Base-by-base conservation (phyloP, 1,284 basidiomycete genomes). In the Ceratobasidium sp. region DNA sequence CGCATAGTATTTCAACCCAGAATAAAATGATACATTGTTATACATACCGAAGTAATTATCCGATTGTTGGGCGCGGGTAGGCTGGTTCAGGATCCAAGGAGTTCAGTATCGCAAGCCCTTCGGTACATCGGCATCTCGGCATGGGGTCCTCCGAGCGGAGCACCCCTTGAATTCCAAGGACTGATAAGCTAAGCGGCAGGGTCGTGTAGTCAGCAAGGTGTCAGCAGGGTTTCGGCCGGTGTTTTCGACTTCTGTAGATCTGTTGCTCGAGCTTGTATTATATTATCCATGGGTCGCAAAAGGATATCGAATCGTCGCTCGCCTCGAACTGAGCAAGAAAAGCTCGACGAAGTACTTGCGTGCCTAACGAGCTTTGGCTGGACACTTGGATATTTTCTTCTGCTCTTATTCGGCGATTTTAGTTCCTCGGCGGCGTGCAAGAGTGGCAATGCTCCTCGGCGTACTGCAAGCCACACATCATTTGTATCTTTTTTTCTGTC, bases 341-440 rank as follows among this genome's bases (percentile, higher is more conserved):
- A 62, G 20, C 61, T 62, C 42, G 61, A 62, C 42, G 20, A 5
- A 38, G 40, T 62, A 40, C 61, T 62, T 33, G 61, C 3, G 9
- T 17, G 38, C 3, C 9, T 62, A 20, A 1, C 3, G 13, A 17
- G 15, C 13, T 62, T 17, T 17, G 13, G 61, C 61, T 62, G 61
- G 61, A 40, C 61, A 40, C 38, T 62, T 7, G 28, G 38, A 5
- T 38, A 62, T 42, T 62, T 62, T n/a, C 61, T 62, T 62, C 13
- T 62, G 33, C 61, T 62, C 17, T 17, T 62, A 33, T 62, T 62
- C 17, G 23, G 61, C 15, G 15, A 62, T 38, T 62, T 62, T 40
- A 2, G 33, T 17, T 13, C 4, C 17, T 40, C 61, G 4, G 10
- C n/a, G 17, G 33, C 26, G 3, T 42, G 26, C 38, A 62, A 62